phyloP scores from a whole-genome alignment of 169 alveolate genomes.

The Eimeria necatrix region DNA sequence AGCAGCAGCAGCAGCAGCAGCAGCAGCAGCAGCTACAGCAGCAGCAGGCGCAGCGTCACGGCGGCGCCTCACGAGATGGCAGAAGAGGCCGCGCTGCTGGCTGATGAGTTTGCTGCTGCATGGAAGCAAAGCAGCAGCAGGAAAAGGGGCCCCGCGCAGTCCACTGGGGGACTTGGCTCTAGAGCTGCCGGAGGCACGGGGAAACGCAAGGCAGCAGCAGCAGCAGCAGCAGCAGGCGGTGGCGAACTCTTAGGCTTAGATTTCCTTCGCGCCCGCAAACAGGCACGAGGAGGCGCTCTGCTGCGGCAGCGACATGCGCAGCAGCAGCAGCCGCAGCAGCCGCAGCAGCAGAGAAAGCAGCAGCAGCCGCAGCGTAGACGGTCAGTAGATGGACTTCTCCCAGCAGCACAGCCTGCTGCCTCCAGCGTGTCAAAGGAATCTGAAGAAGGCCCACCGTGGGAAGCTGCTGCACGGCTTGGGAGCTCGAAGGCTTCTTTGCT shows the following conservation, averaged over 20 bases:
- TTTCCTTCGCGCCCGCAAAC: constrained; percentile 54
- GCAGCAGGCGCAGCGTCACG: not conserved
- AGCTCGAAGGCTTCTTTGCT: not conserved
- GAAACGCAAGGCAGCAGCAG: constrained; percentile 11
- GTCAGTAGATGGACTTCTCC: not conserved
- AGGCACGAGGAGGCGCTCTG: constrained; percentile 14
- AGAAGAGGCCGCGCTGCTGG: constrained; percentile 42
- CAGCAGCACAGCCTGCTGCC: not conserved
- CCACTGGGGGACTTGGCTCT: not conserved
- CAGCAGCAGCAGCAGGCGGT: constrained; percentile 32
- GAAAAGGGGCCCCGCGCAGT: constrained; percentile 15
- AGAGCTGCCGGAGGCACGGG: not conserved
- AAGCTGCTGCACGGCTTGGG: not conserved
- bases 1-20: constrained; percentile 51
- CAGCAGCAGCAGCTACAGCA: constrained; percentile 21
- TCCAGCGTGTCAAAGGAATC: not conserved
- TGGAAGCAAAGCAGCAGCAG: constrained; percentile 63
- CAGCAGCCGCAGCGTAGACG: constrained; percentile 1
- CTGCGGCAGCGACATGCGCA: not conserved
- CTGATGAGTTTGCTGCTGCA: constrained; percentile 63
- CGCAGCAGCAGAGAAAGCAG: not conserved
- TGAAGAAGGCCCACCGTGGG: not conserved
- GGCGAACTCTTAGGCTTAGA: constrained; percentile 17
- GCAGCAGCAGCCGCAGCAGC: not conserved
- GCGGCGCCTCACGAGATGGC: constrained; percentile 61